Percentiles rank a stretch among this genome's conserved stretches.
phyloP scores from a whole-genome alignment of 2,329 filamentous ascomycete species.

The Monosporascus sp. region DNA sequence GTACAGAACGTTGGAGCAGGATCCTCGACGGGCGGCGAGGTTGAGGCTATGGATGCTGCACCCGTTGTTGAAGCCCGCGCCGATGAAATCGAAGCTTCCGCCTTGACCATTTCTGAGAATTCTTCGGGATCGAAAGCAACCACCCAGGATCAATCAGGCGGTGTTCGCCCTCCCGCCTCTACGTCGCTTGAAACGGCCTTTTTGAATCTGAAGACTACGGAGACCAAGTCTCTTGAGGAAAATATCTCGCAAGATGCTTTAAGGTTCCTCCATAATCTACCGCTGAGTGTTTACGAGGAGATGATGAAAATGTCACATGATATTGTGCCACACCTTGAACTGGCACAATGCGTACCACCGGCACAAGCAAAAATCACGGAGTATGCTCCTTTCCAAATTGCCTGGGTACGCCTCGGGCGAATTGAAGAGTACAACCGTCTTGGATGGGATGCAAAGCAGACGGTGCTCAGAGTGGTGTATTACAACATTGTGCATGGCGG shows the following conservation, averaged over 20 bases:
- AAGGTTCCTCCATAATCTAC: background rate
- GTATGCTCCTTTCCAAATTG: background rate
- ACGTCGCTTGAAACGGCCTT: background rate
- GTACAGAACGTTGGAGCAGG: too few relatives aligned
- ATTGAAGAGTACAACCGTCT: background rate
- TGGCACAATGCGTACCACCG: background rate
- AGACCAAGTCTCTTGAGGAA: background rate
- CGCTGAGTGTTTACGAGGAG: background rate
- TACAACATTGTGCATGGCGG: background rate
- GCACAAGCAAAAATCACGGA: background rate
- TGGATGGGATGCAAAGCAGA: background rate
- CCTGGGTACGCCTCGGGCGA: background rate
- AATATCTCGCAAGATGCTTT: background rate
- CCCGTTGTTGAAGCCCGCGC: too few relatives aligned
- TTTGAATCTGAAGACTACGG: background rate
- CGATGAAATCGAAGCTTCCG: too few relatives aligned
- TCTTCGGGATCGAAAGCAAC: background rate
- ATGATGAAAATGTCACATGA: background rate
- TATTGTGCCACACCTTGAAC: background rate
- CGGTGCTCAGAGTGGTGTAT: background rate
- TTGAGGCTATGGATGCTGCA: too few relatives aligned
- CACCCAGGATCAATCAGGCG: background rate
- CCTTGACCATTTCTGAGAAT: background rate
- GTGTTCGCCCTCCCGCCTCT: background rate
- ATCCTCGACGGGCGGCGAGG: too few relatives aligned